A percentile compares a stretch with the other conserved stretches of the same genome.
These are phyloP conservation scores for Incumbomyces delicatus DNA, from an alignment of 2,329 filamentous ascomycete genomes.

Conservation along the genomic window DNA sequence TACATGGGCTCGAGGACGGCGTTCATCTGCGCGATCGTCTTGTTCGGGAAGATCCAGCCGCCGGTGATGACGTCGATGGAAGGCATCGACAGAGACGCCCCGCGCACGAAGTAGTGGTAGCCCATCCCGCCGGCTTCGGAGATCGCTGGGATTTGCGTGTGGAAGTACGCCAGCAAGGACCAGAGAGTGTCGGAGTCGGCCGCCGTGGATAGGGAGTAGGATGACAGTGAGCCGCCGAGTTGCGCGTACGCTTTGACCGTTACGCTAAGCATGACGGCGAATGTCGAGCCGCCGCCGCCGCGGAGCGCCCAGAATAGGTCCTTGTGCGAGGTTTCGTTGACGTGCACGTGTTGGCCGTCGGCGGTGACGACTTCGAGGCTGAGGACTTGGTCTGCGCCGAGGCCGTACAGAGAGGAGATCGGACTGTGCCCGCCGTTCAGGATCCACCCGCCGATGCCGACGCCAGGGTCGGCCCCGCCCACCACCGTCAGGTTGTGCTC, in stretches of 20 bases:
- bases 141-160: constrained; percentile 27
- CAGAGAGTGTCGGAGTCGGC: constrained; percentile 38
- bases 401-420: constrained; percentile 40
- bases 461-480: constrained; percentile 45
- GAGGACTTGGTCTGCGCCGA: constrained; percentile 43
- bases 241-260: constrained; percentile 41
- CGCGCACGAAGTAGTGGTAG: constrained; percentile 30
- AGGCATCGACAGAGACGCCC: not conserved
- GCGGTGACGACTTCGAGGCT: constrained; percentile 41
- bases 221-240: constrained; percentile 31
- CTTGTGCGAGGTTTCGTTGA: constrained; percentile 31
- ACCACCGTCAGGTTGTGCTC: constrained; percentile 40
- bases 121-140: constrained; percentile 36
- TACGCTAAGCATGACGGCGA: constrained; percentile 44
- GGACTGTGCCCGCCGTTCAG: constrained; percentile 48
- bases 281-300: constrained; percentile 38
- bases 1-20: constrained; percentile 12
- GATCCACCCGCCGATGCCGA: constrained; percentile 42
- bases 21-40: constrained; percentile 8
- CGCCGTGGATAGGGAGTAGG: constrained; percentile 30
- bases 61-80: constrained; percentile 10
- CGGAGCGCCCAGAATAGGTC: constrained; percentile 44
- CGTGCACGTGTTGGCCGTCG: constrained; percentile 36
- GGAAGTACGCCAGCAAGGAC: constrained; percentile 38
- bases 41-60: constrained; percentile 13